Conservation (phyloP, 2,329 filamentous ascomycete species). For the Ilyonectria robusta region DNA sequence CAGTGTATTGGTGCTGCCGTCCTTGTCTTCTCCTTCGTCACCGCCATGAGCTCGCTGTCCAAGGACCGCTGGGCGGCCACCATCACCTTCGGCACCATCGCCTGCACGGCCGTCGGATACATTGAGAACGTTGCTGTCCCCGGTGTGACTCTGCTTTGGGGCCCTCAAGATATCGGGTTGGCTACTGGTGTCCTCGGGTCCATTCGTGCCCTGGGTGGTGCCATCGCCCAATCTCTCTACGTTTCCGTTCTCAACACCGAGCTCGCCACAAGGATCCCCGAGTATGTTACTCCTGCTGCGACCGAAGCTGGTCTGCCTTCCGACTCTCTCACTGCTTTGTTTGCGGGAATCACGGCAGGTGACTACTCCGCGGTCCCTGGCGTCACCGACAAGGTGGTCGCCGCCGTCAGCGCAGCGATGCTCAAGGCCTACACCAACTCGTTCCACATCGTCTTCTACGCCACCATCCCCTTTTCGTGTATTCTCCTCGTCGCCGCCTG, state of each 20-base stretch:
- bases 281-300: slow-evolving; percentile 54
- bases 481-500: slow-evolving; percentile 55
- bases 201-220: slow-evolving; percentile 59
- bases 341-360: slow-evolving; percentile 51
- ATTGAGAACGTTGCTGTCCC: slow-evolving; percentile 59
- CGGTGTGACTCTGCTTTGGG: slow-evolving; percentile 61
- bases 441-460: slow-evolving; percentile 60
- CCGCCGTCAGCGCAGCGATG: slow-evolving; percentile 52
- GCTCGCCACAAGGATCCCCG: slow-evolving; percentile 51
- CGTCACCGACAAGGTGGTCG: slow-evolving; percentile 52
- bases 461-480: slow-evolving; percentile 57
- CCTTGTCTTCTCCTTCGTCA: slow-evolving; percentile 52
- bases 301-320: slow-evolving; percentile 53
- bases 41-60: slow-evolving; percentile 49
- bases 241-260: slow-evolving; percentile 55
- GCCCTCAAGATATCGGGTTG: slow-evolving; percentile 62
- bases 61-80: slow-evolving; percentile 47
- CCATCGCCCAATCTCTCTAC: slow-evolving; percentile 56
- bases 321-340: slow-evolving; percentile 51
- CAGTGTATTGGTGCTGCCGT: slow-evolving; percentile 52
- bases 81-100: slow-evolving; percentile 53
- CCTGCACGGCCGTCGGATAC: slow-evolving; percentile 52
- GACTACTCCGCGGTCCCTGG: slow-evolving; percentile 51
- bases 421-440: slow-evolving; percentile 59
- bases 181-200: slow-evolving; percentile 61